These are phyloP conservation scores for Kuraishia floccosa DNA, from an alignment of 805 yeast genomes.

Conservation along the genomic window DNA sequence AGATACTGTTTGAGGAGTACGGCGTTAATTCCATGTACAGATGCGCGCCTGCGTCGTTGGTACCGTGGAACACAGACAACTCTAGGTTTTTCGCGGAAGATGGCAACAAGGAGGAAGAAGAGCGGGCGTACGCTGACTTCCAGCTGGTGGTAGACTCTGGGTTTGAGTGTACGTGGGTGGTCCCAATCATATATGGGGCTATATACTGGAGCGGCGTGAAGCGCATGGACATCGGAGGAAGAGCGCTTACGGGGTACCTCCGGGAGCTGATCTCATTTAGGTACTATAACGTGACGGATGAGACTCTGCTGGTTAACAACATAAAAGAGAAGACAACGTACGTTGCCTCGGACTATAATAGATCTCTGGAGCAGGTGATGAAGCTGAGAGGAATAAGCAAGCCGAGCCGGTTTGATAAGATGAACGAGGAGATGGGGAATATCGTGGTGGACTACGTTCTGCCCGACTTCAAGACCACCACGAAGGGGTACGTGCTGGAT, in stretches of 20 bases:
- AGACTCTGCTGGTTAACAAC: constrained; percentile 70
- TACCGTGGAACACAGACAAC: neutral
- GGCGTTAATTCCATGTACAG: constrained; percentile 66
- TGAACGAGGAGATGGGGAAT: constrained; percentile 12
- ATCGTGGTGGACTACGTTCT: constrained; percentile 59
- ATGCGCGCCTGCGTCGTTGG: constrained; percentile 16
- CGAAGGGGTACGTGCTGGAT: constrained; percentile 54
- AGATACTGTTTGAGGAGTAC: constrained; percentile 88
- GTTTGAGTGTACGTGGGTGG: constrained; percentile 74
- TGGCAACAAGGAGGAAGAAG: constrained; percentile 6
- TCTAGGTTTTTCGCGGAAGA: constrained; percentile 1
- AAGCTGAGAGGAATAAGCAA: constrained; percentile 8
- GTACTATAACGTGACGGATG: constrained; percentile 90
- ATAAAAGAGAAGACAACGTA: constrained; percentile 73
- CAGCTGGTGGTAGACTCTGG: constrained; percentile 83
- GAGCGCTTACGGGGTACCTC: constrained; percentile 68
- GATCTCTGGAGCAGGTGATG: constrained; percentile 13
- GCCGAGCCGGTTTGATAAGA: constrained; percentile 1
- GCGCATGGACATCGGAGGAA: constrained; percentile 80
- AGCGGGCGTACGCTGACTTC: constrained; percentile 43
- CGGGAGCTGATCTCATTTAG: constrained; percentile 81
- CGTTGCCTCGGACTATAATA: constrained; percentile 48
- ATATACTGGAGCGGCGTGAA: constrained; percentile 69
- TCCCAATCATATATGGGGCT: constrained; percentile 74
- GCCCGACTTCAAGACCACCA: constrained; percentile 79